Conservation (phyloP, 139 green algal species). For the Yamagishiella unicocca region DNA sequence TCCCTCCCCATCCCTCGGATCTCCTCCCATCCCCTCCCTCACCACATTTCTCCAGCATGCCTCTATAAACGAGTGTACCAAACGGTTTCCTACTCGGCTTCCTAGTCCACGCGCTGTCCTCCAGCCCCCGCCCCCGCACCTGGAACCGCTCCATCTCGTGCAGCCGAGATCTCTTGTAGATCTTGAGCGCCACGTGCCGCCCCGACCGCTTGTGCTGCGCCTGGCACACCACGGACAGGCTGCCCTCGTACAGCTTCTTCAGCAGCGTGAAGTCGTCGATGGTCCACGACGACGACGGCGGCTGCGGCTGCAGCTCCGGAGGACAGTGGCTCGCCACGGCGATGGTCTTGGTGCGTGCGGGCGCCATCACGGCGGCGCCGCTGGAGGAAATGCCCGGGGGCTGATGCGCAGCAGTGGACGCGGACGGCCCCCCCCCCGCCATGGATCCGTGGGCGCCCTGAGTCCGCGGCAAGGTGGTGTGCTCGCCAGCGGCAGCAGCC, state of each 20-base stretch:
- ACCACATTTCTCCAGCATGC: too few species aligned
- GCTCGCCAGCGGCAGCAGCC: not conserved
- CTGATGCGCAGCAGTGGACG: not conserved
- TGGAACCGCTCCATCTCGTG: constrained; percentile 69
- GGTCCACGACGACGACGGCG: constrained; percentile 39
- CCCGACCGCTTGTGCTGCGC: constrained; percentile 54
- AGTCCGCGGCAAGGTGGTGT: too few species aligned
- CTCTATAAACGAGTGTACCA: too few species aligned
- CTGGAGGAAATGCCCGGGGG: not conserved
- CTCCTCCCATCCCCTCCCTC: too few species aligned
- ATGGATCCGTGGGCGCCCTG: too few species aligned
- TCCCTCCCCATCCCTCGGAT: too few species aligned
- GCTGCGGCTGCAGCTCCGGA: constrained; percentile 37
- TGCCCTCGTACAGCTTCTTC: constrained; percentile 66
- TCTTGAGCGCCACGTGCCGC: constrained; percentile 64
- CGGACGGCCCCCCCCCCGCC: not conserved
- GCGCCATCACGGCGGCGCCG: not conserved
- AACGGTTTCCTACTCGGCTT: too few species aligned
- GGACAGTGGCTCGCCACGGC: constrained; percentile 63
- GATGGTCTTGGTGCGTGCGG: constrained; percentile 56
- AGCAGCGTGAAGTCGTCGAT: constrained; percentile 62
- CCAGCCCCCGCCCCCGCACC: constrained; percentile 19
- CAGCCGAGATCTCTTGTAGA: constrained; percentile 64
- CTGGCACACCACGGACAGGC: constrained; percentile 60
- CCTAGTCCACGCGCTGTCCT: too few species aligned